These are phyloP conservation scores for Penicillium odoratum DNA, from an alignment of 495 filamentous ascomycete genomes.

Conservation along the genomic window DNA sequence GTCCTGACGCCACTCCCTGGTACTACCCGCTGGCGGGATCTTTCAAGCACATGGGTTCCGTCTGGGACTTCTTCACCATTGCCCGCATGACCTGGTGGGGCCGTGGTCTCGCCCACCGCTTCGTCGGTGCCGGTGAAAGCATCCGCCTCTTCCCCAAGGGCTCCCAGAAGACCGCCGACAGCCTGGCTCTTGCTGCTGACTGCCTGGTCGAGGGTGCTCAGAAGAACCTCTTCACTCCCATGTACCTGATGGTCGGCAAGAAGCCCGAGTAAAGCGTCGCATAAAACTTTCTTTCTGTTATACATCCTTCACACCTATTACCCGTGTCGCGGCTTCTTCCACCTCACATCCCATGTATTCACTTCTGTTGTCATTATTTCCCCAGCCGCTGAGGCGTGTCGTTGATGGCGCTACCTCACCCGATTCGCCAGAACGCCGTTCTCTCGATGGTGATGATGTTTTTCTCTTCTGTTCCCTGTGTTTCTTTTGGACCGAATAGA, in stretches of 20 bases:
- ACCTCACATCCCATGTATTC: constrained; percentile 9
- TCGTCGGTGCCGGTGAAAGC: constrained; percentile 76
- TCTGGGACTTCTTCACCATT: constrained; percentile 82
- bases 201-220: constrained; percentile 86
- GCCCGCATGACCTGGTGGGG: constrained; percentile 89
- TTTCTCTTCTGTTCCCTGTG: constrained; percentile 17
- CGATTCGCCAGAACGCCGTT: constrained; percentile 4
- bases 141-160: constrained; percentile 75
- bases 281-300: constrained; percentile 4
- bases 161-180: constrained; percentile 94
- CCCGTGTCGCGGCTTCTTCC: constrained; percentile 9
- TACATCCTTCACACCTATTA: constrained; percentile 1
- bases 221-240: constrained; percentile 95
- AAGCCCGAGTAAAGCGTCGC: constrained; percentile 65
- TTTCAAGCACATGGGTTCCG: constrained; percentile 75
- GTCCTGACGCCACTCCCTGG: constrained; percentile 80
- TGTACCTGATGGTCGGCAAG: constrained; percentile 97
- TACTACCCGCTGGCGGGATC: constrained; percentile 90
- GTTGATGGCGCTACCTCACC: not conserved
- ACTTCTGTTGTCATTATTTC: constrained; percentile 17
- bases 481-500: constrained; percentile 28
- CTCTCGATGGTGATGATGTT: constrained; percentile 16
- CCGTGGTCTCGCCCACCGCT: constrained; percentile 70
- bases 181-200: constrained; percentile 79
- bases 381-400: constrained; percentile 6